Conservation (phyloP, 306 rosid species). For the Neltuma alba region DNA sequence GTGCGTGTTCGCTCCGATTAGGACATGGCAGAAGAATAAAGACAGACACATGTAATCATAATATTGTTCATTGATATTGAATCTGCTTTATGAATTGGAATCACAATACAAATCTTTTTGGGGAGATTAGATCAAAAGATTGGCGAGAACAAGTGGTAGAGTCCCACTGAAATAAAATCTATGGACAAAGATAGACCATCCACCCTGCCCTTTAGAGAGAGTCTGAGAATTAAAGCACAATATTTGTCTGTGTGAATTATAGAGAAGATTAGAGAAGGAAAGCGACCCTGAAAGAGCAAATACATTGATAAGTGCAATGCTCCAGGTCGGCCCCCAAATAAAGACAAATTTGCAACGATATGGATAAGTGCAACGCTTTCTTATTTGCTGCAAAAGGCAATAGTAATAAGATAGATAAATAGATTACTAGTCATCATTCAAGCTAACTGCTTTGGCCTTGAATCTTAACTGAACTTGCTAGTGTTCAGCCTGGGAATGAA, state of each 20-base stretch:
- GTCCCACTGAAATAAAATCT: background rate
- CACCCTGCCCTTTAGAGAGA: background rate
- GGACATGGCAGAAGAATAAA: background rate
- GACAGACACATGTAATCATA: background rate
- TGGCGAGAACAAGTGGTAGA: background rate
- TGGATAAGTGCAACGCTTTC: background rate
- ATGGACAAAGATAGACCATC: background rate
- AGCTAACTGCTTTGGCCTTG: background rate
- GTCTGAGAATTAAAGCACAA: background rate
- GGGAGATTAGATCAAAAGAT: background rate
- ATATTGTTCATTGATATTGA: background rate
- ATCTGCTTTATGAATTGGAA: background rate
- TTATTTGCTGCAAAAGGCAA: background rate
- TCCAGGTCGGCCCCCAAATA: background rate
- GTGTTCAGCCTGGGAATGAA: background rate
- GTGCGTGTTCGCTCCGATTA: slow-evolving; percentile 5
- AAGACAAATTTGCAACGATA: background rate
- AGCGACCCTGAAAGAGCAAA: background rate
- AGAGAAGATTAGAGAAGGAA: slow-evolving; percentile 3
- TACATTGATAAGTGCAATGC: background rate
- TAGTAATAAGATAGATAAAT: background rate
- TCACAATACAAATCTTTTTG: background rate
- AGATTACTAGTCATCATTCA: background rate
- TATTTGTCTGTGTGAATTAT: background rate
- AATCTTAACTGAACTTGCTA: background rate